These are phyloP conservation scores for Nemania diffusa DNA, from an alignment of 2,329 filamentous ascomycete genomes.

Conservation along the genomic window DNA sequence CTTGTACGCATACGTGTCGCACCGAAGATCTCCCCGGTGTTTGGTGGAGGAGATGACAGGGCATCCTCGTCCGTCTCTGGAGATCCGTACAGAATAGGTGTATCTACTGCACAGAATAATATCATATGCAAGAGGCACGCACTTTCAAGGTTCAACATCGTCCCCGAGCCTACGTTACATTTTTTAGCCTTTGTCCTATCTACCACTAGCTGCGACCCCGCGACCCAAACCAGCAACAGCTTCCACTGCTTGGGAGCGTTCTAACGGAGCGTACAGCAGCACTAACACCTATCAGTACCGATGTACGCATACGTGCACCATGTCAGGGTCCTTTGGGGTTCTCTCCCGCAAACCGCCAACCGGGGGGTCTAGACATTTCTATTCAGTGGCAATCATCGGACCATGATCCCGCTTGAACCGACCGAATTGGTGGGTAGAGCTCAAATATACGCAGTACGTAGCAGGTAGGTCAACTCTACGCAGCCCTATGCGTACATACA, in stretches of 20 bases:
- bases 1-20: neutral
- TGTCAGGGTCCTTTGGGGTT: neutral
- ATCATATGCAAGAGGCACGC: neutral
- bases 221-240: neutral
- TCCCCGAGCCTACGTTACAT: neutral
- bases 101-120: too few species aligned
- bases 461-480: too few species aligned
- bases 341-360: constrained; percentile 8
- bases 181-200: neutral
- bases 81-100: neutral
- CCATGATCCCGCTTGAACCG: constrained; percentile 2
- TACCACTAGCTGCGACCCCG: neutral
- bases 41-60: neutral
- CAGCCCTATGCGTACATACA: too few species aligned
- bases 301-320: neutral
- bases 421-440: neutral
- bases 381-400: neutral
- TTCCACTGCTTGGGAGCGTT: neutral
- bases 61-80: neutral
- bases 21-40: neutral
- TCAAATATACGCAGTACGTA: too few species aligned
- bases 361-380: neutral
- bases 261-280: neutral
- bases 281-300: neutral
- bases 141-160: neutral